Evolutionary conservation across 495 filamentous ascomycete species (phyloP).

Genomic region (Penicillium canescens): DNA sequence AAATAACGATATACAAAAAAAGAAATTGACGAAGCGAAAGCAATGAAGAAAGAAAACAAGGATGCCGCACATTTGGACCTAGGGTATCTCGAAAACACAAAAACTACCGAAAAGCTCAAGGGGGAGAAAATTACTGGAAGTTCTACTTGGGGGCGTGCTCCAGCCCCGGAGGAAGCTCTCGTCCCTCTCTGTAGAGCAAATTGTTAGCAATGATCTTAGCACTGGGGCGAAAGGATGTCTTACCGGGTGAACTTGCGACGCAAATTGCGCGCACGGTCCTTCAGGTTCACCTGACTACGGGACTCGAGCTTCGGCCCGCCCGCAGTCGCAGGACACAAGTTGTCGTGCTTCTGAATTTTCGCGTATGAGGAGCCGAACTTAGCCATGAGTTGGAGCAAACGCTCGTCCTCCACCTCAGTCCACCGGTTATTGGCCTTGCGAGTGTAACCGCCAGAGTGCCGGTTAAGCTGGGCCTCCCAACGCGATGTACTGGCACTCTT

Average conservation of each 20-base stretch:
- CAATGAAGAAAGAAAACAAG: too few relatives aligned
- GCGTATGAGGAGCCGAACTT: background rate
- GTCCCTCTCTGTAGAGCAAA: background rate
- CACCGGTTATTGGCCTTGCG: background rate
- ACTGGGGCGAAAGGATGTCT: background rate
- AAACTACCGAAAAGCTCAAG: too few relatives aligned
- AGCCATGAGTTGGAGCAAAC: background rate
- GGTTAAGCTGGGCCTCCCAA: background rate
- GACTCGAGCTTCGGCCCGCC: constrained; percentile 1
- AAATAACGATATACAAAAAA: too few relatives aligned
- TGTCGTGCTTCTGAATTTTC: background rate
- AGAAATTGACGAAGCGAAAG: too few relatives aligned
- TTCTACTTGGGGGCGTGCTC: background rate
- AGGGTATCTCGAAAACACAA: too few relatives aligned
- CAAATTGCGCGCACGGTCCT: constrained; percentile 9
- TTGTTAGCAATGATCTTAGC: background rate
- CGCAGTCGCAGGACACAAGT: background rate
- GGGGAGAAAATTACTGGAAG: too few relatives aligned
- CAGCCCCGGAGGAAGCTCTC: background rate
- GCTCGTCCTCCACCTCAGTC: constrained; percentile 3
- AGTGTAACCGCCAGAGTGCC: too few relatives aligned
- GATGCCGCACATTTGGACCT: too few relatives aligned
- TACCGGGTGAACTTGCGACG: constrained; percentile 1
- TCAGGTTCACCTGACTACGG: background rate
- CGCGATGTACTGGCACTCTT: too few relatives aligned